Percentiles rank a stretch among this genome's conserved stretches.
Conservation (phyloP, 345 rosid genomes). For the Moringa oleifera region DNA sequence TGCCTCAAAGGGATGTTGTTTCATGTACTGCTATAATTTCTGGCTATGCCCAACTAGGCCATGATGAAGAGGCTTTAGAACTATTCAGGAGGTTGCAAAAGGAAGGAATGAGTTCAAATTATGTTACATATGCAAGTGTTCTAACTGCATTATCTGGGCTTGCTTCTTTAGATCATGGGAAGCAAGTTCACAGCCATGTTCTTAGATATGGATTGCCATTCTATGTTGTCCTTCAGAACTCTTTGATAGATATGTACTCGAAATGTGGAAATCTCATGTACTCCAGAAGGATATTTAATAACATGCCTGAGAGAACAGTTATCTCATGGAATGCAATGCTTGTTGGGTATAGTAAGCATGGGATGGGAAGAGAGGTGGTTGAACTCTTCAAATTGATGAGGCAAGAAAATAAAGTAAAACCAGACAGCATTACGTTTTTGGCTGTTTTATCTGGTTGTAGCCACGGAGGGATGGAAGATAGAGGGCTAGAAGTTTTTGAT, state of each 20-base stretch:
- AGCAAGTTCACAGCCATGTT: constrained; percentile 78
- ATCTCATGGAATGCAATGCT: constrained; percentile 89
- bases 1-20: constrained; percentile 90
- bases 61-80: constrained; percentile 71
- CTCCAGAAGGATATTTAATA: constrained; percentile 58
- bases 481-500: constrained; percentile 57
- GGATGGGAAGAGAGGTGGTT: constrained; percentile 57
- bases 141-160: constrained; percentile 78
- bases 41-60: constrained; percentile 84
- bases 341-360: constrained; percentile 81
- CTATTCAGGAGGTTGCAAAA: constrained; percentile 51
- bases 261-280: constrained; percentile 76
- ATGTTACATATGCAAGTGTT: constrained; percentile 79
- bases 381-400: constrained; percentile 66
- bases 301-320: constrained; percentile 63
- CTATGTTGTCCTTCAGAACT: constrained; percentile 62
- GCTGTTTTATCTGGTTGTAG: constrained; percentile 90
- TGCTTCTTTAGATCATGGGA: constrained; percentile 74
- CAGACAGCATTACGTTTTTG: constrained; percentile 63
- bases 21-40: constrained; percentile 88
- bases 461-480: constrained; percentile 80
- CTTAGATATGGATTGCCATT: constrained; percentile 57
- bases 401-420: constrained; percentile 56
- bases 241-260: constrained; percentile 88
- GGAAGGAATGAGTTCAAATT: constrained; percentile 77